phyloP scores from a whole-genome alignment of 805 yeast species.

The Lipomyces oligophaga region DNA sequence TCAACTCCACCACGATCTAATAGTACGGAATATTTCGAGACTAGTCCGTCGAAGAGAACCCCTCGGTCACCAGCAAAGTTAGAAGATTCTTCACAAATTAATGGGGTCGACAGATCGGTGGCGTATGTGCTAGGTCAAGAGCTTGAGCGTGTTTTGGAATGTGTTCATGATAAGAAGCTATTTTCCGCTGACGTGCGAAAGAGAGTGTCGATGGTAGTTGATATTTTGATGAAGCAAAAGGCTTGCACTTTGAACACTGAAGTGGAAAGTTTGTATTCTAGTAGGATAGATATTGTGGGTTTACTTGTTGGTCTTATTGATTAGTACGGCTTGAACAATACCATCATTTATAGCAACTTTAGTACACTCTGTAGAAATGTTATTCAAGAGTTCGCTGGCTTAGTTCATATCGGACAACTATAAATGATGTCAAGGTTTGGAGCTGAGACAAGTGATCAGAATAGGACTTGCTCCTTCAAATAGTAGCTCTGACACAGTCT shows the following conservation, averaged over 20 bases:
- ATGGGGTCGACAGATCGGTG: not conserved
- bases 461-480: too few relatives aligned
- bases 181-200: slow-evolving; percentile 21
- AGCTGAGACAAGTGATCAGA: too few relatives aligned
- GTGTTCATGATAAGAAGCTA: slow-evolving; percentile 5
- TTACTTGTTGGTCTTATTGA: not conserved
- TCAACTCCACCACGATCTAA: slow-evolving; percentile 5
- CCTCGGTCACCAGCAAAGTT: not conserved
- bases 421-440: too few relatives aligned
- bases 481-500: too few relatives aligned
- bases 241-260: slow-evolving; percentile 24
- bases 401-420: too few relatives aligned
- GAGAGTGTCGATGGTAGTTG: slow-evolving; percentile 29
- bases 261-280: slow-evolving; percentile 21
- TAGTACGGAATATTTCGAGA: not conserved
- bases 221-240: slow-evolving; percentile 25
- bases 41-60: not conserved
- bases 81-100: not conserved
- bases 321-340: too few relatives aligned
- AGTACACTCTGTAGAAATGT: too few relatives aligned
- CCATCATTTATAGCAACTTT: too few relatives aligned
- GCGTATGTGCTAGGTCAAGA: not conserved
- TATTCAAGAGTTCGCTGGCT: too few relatives aligned
- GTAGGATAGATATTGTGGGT: slow-evolving; percentile 4
- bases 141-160: not conserved